Percentiles rank a stretch among this genome's conserved stretches.
These are phyloP conservation scores for Phytopythium vexans DNA, from an alignment of 352 stramenopile genomes.

Conservation along the genomic window DNA sequence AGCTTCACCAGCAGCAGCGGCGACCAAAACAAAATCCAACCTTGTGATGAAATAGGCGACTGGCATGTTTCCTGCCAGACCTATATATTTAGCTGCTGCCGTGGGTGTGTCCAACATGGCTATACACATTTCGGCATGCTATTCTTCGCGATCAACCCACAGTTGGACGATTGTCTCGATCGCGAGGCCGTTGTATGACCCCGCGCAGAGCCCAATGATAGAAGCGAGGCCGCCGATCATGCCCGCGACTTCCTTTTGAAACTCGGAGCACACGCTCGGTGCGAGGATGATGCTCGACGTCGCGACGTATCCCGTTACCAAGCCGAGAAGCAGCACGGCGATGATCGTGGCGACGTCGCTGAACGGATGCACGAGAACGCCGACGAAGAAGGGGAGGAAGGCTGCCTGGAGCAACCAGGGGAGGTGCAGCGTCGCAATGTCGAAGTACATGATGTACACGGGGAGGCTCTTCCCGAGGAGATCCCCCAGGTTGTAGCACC, in stretches of 20 bases:
- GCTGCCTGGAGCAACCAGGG: slow-evolving; percentile 58
- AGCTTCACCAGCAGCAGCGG: no score
- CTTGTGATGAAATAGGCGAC: no score
- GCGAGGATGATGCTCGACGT: slow-evolving; percentile 76
- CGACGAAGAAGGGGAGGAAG: slow-evolving; percentile 74
- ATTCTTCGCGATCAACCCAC: slow-evolving; percentile 9
- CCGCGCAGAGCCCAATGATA: slow-evolving; percentile 71
- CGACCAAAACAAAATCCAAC: no score
- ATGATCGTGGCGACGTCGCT: slow-evolving; percentile 49
- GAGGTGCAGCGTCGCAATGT: slow-evolving; percentile 60
- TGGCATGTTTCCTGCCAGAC: no score
- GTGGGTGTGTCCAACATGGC: no score
- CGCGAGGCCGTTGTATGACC: slow-evolving; percentile 73
- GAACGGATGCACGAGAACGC: slow-evolving; percentile 48
- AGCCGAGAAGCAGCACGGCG: slow-evolving; percentile 48
- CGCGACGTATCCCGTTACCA: slow-evolving; percentile 77
- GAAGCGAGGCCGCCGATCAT: slow-evolving; percentile 69
- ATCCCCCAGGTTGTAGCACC: slow-evolving; percentile 74
- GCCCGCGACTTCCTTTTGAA: slow-evolving; percentile 73
- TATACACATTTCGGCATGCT: neutral
- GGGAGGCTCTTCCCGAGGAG: slow-evolving; percentile 79
- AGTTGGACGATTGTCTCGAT: slow-evolving; percentile 67
- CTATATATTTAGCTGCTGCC: no score
- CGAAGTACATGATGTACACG: slow-evolving; percentile 69
- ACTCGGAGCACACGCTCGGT: slow-evolving; percentile 68